A percentile compares a stretch with the other conserved stretches of the same genome.
These are phyloP conservation scores for Crithidia acanthocephali DNA, from an alignment of 208 protist genomes.

Conservation along the genomic window DNA sequence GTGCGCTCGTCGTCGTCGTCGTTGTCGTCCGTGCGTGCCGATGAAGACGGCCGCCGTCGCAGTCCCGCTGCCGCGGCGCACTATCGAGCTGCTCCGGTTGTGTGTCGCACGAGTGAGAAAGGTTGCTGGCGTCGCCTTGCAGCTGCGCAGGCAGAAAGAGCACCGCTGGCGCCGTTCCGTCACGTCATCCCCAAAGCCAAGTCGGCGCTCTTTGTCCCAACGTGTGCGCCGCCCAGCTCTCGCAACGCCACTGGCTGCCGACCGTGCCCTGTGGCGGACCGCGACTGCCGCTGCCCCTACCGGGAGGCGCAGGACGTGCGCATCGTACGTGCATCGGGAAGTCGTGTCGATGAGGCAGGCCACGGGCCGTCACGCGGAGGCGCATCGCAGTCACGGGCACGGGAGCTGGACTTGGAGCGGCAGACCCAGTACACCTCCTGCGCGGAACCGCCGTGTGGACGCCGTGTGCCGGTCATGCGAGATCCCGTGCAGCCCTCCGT, in stretches of 20 bases:
- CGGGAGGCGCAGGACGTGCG: constrained; percentile 36
- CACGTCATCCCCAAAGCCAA: constrained; percentile 15
- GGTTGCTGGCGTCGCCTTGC: background rate
- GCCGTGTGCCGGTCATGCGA: constrained; percentile 28
- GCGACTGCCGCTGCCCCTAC: constrained; percentile 29
- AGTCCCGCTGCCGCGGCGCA: background rate
- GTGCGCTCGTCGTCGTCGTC: constrained; percentile 1
- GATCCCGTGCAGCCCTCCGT: constrained; percentile 20
- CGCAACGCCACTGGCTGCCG: background rate
- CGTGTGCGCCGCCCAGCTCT: background rate
- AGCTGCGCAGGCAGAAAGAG: background rate
- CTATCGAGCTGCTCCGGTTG: background rate
- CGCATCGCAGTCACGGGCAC: constrained; percentile 20
- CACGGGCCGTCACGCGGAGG: background rate
- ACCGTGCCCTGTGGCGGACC: constrained; percentile 7
- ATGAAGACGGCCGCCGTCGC: background rate
- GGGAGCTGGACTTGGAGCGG: constrained; percentile 20
- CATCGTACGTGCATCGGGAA: constrained; percentile 20
- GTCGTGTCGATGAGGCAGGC: background rate
- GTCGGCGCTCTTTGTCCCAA: constrained; percentile 25
- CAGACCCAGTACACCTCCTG: constrained; percentile 21
- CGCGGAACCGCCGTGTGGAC: constrained; percentile 20
- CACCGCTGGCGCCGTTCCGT: background rate
- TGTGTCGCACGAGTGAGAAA: background rate
- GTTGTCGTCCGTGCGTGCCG: background rate